These are phyloP conservation scores for Desmodesmus armatus DNA, from an alignment of 139 green algal species.

Conservation along the genomic window DNA sequence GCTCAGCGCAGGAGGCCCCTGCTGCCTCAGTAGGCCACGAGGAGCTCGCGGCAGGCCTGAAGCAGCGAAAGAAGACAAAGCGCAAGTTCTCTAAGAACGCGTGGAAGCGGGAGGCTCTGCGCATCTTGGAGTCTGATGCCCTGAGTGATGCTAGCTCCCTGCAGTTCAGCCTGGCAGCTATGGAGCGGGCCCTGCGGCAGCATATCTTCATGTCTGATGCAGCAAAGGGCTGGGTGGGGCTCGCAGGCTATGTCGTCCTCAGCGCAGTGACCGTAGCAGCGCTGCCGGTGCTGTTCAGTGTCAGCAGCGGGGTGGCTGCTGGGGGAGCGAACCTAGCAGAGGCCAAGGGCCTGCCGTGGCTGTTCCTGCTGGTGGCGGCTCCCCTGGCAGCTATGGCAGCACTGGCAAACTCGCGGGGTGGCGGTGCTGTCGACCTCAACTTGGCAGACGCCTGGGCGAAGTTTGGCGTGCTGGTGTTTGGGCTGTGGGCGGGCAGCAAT, in stretches of 20 bases:
- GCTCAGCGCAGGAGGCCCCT: too few relatives aligned
- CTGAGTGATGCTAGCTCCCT: constrained; percentile 37
- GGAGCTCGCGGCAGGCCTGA: constrained; percentile 14
- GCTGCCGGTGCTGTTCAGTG: constrained; percentile 8
- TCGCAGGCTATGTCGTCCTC: constrained; percentile 1
- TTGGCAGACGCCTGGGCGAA: constrained; percentile 21
- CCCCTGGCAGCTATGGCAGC: constrained; percentile 12
- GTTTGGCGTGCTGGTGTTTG: constrained; percentile 29
- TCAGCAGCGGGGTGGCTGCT: not conserved
- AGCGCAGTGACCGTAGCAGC: not conserved
- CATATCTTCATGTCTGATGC: constrained; percentile 38
- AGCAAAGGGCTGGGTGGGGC: constrained; percentile 2
- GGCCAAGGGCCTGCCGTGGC: not conserved
- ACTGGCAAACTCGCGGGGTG: constrained; percentile 30
- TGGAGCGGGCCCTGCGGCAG: constrained; percentile 31
- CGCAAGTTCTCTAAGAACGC: not conserved
- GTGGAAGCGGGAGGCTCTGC: constrained; percentile 22
- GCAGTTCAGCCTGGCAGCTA: constrained; percentile 43
- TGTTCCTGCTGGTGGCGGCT: constrained; percentile 19
- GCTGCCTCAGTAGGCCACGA: not conserved
- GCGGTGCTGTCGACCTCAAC: constrained; percentile 21
- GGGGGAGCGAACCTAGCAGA: not conserved
- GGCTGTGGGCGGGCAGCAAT: constrained; percentile 19
- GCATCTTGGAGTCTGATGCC: constrained; percentile 33
- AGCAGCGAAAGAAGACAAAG: not conserved